A percentile compares a stretch with the other conserved stretches of the same genome.
Evolutionary conservation across 129 eudicot species (phyloP).

Genomic region (Helichrysum umbraculigerum): DNA sequence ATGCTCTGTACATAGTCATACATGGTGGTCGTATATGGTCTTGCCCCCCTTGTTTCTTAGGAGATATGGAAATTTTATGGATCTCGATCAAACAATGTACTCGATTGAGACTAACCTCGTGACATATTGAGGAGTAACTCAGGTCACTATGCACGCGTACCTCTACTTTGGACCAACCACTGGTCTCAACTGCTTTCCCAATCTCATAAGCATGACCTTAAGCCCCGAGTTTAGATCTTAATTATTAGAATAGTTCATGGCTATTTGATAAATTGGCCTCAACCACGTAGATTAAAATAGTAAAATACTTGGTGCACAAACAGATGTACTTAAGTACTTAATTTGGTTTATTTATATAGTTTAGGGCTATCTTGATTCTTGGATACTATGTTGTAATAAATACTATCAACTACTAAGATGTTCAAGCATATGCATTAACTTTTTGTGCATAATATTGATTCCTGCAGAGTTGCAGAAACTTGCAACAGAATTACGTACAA

Average conservation of each 20-base stretch:
- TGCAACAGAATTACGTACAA: conserved; percentile 55
- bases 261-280: too few relatives aligned
- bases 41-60: background rate
- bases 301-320: conserved; percentile 5
- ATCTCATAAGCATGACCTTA: background rate
- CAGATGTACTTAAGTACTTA: background rate
- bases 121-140: background rate
- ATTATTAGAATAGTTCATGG: too few relatives aligned
- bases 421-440: background rate
- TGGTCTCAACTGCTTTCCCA: too few relatives aligned
- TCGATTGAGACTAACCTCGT: background rate
- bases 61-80: too few relatives aligned
- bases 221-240: background rate
- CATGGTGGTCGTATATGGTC: background rate
- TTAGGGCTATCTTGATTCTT: background rate
- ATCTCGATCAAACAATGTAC: background rate
- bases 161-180: background rate
- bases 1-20: background rate
- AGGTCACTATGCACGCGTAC: background rate
- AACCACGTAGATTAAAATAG: background rate
- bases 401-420: background rate
- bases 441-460: conserved; percentile 9
- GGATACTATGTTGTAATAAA: conserved; percentile 1
- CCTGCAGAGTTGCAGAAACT: conserved; percentile 51
- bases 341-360: background rate